phyloP scores from a whole-genome alignment of 805 yeast species.

The Maudiozyma serrabonitensis region DNA sequence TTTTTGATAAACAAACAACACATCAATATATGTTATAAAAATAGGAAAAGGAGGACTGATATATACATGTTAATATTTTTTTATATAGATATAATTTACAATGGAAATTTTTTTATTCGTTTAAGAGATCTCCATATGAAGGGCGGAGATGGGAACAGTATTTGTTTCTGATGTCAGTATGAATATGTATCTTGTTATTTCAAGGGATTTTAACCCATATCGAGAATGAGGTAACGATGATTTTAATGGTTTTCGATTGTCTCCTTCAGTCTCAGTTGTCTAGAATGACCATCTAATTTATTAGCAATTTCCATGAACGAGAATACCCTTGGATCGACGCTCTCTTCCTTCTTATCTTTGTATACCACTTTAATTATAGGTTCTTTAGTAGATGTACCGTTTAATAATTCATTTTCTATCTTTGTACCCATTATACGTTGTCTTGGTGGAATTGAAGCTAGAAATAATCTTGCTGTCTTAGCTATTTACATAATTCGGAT shows the following conservation, averaged over 20 bases:
- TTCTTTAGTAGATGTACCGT: conserved; percentile 32
- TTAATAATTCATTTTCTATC: conserved; percentile 55
- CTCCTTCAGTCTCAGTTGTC: conserved; percentile 66
- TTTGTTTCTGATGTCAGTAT: too few species aligned
- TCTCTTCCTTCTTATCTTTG: conserved; percentile 67
- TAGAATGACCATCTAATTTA: conserved; percentile 70
- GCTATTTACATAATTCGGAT: conserved; percentile 30
- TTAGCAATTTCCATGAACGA: conserved; percentile 54
- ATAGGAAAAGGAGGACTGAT: background rate
- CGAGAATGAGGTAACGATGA: too few species aligned
- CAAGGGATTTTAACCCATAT: background rate
- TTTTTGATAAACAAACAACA: too few species aligned
- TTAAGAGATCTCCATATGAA: too few species aligned
- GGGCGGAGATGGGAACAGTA: too few species aligned
- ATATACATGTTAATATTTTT: background rate
- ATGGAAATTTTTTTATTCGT: background rate
- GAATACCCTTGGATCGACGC: conserved; percentile 52
- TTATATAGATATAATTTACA: too few species aligned
- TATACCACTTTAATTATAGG: conserved; percentile 73
- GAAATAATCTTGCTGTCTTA: conserved; percentile 68
- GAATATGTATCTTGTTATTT: too few species aligned
- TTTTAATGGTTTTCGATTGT: conserved; percentile 38
- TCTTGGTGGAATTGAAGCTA: conserved; percentile 72
- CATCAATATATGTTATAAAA: too few species aligned
- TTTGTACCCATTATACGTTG: conserved; percentile 47